phyloP scores from a whole-genome alignment of 352 stramenopile genomes.

The Lagenidium sp. region DNA sequence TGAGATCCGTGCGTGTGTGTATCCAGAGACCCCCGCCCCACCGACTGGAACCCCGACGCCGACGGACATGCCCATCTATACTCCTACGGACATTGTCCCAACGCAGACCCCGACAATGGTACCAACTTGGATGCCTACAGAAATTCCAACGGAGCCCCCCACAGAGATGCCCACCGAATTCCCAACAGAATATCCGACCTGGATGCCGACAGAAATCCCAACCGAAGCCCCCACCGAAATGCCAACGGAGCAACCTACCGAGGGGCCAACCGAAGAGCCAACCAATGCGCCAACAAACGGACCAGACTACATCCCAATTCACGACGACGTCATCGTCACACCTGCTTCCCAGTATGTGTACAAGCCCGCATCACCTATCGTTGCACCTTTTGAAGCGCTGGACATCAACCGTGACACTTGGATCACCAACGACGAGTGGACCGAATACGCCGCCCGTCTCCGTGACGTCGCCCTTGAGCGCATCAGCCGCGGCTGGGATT shows the following conservation, averaged over 20 bases:
- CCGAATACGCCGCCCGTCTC: not conserved
- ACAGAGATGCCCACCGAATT: not conserved
- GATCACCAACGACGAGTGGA: conserved; percentile 1
- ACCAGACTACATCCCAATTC: not conserved
- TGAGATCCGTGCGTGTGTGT: not conserved
- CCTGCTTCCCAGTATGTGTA: not conserved
- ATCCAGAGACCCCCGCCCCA: not conserved
- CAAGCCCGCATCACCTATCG: not conserved
- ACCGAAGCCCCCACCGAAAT: not conserved
- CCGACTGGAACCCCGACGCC: too few relatives aligned
- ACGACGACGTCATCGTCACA: not conserved
- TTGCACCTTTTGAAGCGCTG: conserved; percentile 4
- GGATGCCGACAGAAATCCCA: not conserved
- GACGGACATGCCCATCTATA: not conserved
- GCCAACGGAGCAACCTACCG: not conserved
- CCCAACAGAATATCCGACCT: too few relatives aligned
- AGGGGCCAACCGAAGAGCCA: not conserved
- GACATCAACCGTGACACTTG: not conserved
- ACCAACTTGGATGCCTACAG: not conserved
- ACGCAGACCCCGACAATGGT: not conserved
- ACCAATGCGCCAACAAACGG: not conserved
- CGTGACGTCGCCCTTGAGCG: not conserved
- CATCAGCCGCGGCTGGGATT: not conserved
- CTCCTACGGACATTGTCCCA: not conserved
- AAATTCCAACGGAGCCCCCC: not conserved